Evolutionary conservation across 768 basidiomycete genomes (phyloP).

Genomic region (Boletellus emodensis): DNA sequence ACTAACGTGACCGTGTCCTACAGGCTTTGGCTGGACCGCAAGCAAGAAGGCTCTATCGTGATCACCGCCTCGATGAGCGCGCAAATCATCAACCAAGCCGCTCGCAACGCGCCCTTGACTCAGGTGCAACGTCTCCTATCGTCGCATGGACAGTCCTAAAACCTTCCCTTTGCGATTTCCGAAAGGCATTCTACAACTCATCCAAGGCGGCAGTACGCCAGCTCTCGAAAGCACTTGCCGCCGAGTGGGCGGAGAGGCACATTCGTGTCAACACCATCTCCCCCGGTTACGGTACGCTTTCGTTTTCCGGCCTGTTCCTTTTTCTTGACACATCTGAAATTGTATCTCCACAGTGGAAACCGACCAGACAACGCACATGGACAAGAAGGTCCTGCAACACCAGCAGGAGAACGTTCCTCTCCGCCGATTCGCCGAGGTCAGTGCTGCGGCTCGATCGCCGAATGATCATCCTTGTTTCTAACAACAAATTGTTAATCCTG

Average conservation of each 20-base stretch:
- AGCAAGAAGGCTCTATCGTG: slow-evolving; percentile 49
- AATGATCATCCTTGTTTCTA: neutral
- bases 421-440: slow-evolving; percentile 53
- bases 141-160: neutral
- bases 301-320: neutral
- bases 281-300: slow-evolving; percentile 48
- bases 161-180: neutral
- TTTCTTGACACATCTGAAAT: too few species aligned
- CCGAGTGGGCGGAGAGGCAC: slow-evolving; percentile 50
- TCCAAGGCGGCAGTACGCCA: slow-evolving; percentile 68
- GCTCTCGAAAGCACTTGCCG: slow-evolving; percentile 56
- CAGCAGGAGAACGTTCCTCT: slow-evolving; percentile 51
- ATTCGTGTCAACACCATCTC: slow-evolving; percentile 64
- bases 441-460: too few species aligned
- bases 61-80: slow-evolving; percentile 67
- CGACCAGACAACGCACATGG: slow-evolving; percentile 55
- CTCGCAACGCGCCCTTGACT: slow-evolving; percentile 43
- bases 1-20: neutral
- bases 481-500: neutral
- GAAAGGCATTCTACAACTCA: slow-evolving; percentile 52
- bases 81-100: slow-evolving; percentile 55
- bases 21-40: slow-evolving; percentile 43
- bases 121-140: slow-evolving; percentile 35
- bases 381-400: slow-evolving; percentile 43
- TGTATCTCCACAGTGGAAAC: slow-evolving; percentile 42